These are phyloP conservation scores for Urostyla sp. DNA, from an alignment of 73 alveolate genomes.

Conservation along the genomic window DNA sequence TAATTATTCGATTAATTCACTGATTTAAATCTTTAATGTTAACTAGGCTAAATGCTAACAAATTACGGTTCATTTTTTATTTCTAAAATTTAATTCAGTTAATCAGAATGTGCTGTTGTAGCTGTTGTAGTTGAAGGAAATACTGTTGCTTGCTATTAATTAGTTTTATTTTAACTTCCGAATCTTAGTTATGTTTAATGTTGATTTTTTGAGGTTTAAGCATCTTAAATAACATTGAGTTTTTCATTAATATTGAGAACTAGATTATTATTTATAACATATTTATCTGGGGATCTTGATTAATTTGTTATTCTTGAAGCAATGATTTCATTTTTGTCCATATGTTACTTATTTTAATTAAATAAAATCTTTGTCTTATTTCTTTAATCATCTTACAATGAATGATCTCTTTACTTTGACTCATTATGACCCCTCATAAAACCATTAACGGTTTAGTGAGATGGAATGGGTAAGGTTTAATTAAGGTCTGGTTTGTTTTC, in stretches of 20 bases:
- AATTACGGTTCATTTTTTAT: conserved; percentile 2
- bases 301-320: conserved; percentile 46
- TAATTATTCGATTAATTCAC: background rate
- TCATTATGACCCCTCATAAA: too few species aligned
- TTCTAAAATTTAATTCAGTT: background rate
- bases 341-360: too few species aligned
- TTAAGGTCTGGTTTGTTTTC: too few species aligned
- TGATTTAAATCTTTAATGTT: conserved; percentile 38
- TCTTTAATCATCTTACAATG: too few species aligned
- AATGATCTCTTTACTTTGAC: too few species aligned
- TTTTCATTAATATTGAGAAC: conserved; percentile 23
- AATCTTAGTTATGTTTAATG: conserved; percentile 8
- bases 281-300: conserved; percentile 47
- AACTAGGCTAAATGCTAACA: background rate
- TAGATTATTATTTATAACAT: conserved; percentile 19
- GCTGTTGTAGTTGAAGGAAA: conserved; percentile 58
- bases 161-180: background rate
- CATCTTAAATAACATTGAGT: conserved; percentile 5
- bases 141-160: too few species aligned
- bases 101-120: conserved; percentile 49
- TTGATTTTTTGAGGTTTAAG: background rate
- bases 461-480: too few species aligned
- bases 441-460: too few species aligned
- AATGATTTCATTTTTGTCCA: conserved; percentile 22
- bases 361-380: background rate